Base-by-base conservation (phyloP, 345 rosid species). In the Ailanthus altissimus region DNA sequence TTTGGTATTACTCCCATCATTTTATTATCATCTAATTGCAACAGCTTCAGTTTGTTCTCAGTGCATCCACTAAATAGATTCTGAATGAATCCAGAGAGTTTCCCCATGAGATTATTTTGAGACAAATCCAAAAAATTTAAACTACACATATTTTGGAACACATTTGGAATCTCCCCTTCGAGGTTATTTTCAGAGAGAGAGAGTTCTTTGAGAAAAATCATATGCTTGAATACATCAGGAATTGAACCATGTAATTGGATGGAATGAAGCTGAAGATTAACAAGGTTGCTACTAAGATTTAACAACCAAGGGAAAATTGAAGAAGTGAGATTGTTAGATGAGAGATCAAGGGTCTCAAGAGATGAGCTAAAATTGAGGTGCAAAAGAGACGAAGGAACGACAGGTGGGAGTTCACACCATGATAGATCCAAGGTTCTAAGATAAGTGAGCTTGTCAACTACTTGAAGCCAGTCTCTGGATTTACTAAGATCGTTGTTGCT, bases 401-500 rank as follows among this genome's bases (percentile, higher is more conserved):
- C 32, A 1, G 53, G 69, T 51, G 65, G 65, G 54, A 75, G 72
- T n/a, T n/a, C n/a, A 65, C 80, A 81, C 72, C 76, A 16, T 66
- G 79, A 73, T 38, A 83, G 85, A 25, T 83, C 75, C 1, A 60
- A 68, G 54, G 47, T 5, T 51, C 10, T 9, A 7, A 83, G 54
- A 47, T 23, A 56, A 45, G 73, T 43, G 40, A 76, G 78, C 15
- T 53, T 58, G 10, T 13, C 18, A 16, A 84, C 4, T 6, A 66
- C 18, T 15, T 67, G 62, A 42, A 42, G 4, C 86, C 82, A 83
- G 77, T n/a, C n/a, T n/a, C n/a, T n/a, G n/a, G n/a, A n/a, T n/a
- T n/a, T n/a, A n/a, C n/a, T n/a, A n/a, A n/a, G n/a, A n/a, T n/a
- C n/a, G n/a, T n/a, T n/a, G n/a, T n/a, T n/a, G n/a, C n/a, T n/a